phyloP scores from a whole-genome alignment of 805 yeast species.

The Candida qinlingensis region DNA sequence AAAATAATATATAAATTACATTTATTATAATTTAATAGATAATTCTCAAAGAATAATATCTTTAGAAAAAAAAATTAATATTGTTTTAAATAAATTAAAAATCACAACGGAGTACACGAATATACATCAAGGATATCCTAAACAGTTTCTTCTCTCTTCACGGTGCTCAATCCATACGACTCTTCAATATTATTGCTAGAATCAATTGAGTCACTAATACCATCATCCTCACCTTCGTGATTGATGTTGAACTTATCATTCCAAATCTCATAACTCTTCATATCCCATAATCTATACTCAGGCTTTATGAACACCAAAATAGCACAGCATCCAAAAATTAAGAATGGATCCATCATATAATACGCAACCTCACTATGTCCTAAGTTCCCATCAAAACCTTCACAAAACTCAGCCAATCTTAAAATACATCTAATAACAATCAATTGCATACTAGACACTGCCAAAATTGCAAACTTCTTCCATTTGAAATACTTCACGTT shows the following conservation, averaged over 20 bases:
- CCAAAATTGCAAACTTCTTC: not conserved
- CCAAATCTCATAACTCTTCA: not conserved
- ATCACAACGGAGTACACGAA: no score
- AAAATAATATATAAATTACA: not conserved
- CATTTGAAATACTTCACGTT: not conserved
- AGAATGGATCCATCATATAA: conserved; percentile 1
- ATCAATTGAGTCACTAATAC: no score
- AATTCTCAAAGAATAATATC: no score
- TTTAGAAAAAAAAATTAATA: no score
- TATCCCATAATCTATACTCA: conserved; percentile 4
- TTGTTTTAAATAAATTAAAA: no score
- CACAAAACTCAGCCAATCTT: not conserved
- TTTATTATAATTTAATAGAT: not conserved
- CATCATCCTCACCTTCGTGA: not conserved
- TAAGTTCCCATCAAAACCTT: not conserved
- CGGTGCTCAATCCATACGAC: no score
- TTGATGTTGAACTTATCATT: not conserved
- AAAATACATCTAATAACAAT: conserved; percentile 3
- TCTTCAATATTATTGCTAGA: no score
- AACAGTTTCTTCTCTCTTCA: no score
- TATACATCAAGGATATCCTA: no score
- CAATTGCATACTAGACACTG: not conserved
- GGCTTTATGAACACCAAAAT: not conserved
- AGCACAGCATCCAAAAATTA: not conserved
- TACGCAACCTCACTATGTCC: not conserved